Conservation (phyloP, 371 early-diverging fungal genomes). For the Cladochytrium tenue region DNA sequence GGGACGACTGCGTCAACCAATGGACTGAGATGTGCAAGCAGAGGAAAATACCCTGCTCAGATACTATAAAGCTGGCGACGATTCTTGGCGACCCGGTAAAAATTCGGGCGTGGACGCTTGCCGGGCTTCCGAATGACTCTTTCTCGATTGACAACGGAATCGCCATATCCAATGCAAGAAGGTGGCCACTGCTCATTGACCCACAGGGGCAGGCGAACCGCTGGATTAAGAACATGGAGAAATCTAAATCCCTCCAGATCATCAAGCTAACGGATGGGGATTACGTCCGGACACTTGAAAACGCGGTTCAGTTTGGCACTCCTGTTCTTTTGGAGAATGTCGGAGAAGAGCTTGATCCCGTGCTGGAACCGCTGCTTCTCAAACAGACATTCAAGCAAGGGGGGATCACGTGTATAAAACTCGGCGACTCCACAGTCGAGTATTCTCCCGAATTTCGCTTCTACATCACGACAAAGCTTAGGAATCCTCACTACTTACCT, state of each 20-base stretch:
- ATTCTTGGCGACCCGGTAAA: slow-evolving; percentile 55
- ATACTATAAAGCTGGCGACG: slow-evolving; percentile 37
- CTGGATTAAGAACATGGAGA: slow-evolving; percentile 62
- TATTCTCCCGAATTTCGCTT: slow-evolving; percentile 58
- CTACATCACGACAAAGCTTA: slow-evolving; percentile 57
- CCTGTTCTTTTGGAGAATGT: slow-evolving; percentile 57
- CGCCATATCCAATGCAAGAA: slow-evolving; percentile 47
- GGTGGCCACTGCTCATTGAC: slow-evolving; percentile 61
- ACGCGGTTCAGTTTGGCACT: slow-evolving; percentile 58
- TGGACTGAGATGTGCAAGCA: slow-evolving; percentile 44
- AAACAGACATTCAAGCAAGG: slow-evolving; percentile 62
- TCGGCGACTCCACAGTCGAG: slow-evolving; percentile 56
- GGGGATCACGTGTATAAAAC: slow-evolving; percentile 53
- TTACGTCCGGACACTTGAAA: slow-evolving; percentile 54
- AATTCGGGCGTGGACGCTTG: slow-evolving; percentile 50
- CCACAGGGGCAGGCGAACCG: slow-evolving; percentile 60
- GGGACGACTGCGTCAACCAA: slow-evolving; percentile 49
- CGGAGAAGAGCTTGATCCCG: slow-evolving; percentile 54
- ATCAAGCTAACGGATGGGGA: slow-evolving; percentile 54
- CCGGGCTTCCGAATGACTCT: slow-evolving; percentile 56
- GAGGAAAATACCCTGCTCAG: slow-evolving; percentile 51
- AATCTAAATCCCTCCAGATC: slow-evolving; percentile 46
- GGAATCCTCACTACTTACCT: slow-evolving; percentile 58
- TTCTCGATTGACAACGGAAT: slow-evolving; percentile 59
- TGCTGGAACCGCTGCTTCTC: slow-evolving; percentile 53